Evolutionary conservation across 495 filamentous ascomycete genomes (phyloP).

Genomic region (Umbilicaria muhlenbergii): DNA sequence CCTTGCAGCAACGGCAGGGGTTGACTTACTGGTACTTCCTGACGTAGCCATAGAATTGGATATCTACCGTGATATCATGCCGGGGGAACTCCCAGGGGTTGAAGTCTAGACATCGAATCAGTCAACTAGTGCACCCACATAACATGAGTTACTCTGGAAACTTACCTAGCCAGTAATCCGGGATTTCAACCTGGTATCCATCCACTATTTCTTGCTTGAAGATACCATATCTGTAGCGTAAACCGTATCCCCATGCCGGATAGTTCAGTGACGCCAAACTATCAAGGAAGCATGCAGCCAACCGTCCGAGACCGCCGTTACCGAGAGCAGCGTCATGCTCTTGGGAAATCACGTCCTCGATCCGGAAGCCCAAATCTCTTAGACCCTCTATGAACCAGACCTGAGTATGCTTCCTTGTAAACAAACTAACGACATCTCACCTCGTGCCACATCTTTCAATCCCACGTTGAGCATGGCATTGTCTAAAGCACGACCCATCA

Average conservation of each 20-base stretch:
- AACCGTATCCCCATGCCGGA: constrained; percentile 91
- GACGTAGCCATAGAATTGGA: constrained; percentile 88
- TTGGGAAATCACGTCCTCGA: constrained; percentile 89
- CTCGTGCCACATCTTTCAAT: constrained; percentile 68
- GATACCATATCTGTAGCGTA: constrained; percentile 93
- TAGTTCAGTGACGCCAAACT: constrained; percentile 88
- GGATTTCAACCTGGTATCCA: constrained; percentile 93
- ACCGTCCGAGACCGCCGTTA: constrained; percentile 86
- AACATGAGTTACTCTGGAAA: too few relatives aligned
- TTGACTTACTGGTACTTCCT: constrained; percentile 39
- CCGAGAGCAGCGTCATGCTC: constrained; percentile 94
- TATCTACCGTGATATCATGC: constrained; percentile 86
- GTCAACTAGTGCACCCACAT: too few relatives aligned
- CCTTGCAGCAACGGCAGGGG: background rate
- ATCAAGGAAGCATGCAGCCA: constrained; percentile 94
- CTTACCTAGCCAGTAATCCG: constrained; percentile 76
- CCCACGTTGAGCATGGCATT: constrained; percentile 97
- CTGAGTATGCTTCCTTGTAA: constrained; percentile 1
- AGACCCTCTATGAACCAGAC: constrained; percentile 47
- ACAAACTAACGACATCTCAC: constrained; percentile 22
- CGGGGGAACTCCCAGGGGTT: constrained; percentile 98
- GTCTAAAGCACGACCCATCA: constrained; percentile 92
- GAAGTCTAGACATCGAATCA: constrained; percentile 40
- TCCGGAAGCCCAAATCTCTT: constrained; percentile 77
- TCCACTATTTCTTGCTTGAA: constrained; percentile 99